Evolutionary conservation across 2,329 filamentous ascomycete species (phyloP).

Genomic region (Byssothecium circinans): DNA sequence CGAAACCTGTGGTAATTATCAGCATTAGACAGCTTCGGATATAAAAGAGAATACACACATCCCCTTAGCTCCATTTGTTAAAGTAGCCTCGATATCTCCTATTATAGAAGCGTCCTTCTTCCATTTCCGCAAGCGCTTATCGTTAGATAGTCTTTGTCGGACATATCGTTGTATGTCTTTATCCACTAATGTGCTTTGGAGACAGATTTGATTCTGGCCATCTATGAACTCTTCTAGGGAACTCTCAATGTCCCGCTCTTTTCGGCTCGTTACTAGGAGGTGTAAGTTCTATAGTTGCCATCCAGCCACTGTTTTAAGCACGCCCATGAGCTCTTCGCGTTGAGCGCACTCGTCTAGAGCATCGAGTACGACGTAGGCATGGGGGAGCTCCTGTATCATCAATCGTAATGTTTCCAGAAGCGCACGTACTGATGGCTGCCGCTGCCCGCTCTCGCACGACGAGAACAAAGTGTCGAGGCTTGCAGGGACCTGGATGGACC

Average conservation of each 20-base stretch:
- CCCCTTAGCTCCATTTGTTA: conserved; percentile 27
- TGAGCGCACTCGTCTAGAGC: conserved; percentile 33
- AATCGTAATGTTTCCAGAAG: conserved; percentile 24
- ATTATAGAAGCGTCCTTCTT: conserved; percentile 22
- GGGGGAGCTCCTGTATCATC: conserved; percentile 27
- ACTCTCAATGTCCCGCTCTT: conserved; percentile 31
- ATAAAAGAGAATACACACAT: conserved; percentile 23
- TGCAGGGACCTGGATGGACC: conserved; percentile 11
- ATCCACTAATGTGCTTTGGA: conserved; percentile 30
- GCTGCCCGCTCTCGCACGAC: conserved; percentile 21
- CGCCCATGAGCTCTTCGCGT: conserved; percentile 23
- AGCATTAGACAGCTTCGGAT: not conserved
- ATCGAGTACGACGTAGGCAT: conserved; percentile 25
- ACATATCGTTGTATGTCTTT: conserved; percentile 33
- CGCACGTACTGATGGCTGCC: conserved; percentile 22
- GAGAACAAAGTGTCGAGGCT: conserved; percentile 29
- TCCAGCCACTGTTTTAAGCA: conserved; percentile 19
- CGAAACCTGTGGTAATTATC: conserved; percentile 26
- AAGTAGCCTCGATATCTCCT: conserved; percentile 33
- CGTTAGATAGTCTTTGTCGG: conserved; percentile 38
- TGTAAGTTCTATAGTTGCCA: conserved; percentile 28
- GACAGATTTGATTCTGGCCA: conserved; percentile 16
- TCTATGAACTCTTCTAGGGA: conserved; percentile 18
- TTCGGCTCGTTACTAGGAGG: conserved; percentile 31
- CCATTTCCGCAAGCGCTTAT: conserved; percentile 29